These are phyloP conservation scores for Apiospora hydei DNA, from an alignment of 2,329 filamentous ascomycete species.

Conservation along the genomic window DNA sequence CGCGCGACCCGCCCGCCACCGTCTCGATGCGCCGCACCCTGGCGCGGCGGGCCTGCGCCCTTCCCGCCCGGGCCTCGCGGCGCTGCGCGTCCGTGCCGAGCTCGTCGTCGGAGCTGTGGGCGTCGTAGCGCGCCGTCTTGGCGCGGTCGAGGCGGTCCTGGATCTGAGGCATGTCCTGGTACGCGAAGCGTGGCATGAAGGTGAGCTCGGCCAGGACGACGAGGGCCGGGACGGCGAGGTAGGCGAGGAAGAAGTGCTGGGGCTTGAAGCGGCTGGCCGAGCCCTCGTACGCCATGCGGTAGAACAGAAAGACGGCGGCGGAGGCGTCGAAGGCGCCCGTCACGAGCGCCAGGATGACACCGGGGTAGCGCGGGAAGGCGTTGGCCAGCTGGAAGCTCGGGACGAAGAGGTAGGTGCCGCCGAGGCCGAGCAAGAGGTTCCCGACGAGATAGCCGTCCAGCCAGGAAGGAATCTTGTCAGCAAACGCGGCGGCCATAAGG, in stretches of 20 bases:
- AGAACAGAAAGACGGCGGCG: conserved; percentile 66
- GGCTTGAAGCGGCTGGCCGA: conserved; percentile 44
- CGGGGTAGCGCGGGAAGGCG: conserved; percentile 66
- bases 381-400: conserved; percentile 71
- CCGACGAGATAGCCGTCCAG: conserved; percentile 68
- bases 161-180: conserved; percentile 48
- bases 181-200: conserved; percentile 49
- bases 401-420: conserved; percentile 70
- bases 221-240: conserved; percentile 45
- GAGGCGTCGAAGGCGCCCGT: conserved; percentile 72
- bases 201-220: conserved; percentile 47
- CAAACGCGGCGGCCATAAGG: conserved; percentile 64
- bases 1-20: conserved; percentile 64
- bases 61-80: conserved; percentile 49
- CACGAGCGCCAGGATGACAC: conserved; percentile 65
- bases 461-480: conserved; percentile 46
- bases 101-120: conserved; percentile 60
- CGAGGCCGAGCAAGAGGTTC: conserved; percentile 66
- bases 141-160: conserved; percentile 49
- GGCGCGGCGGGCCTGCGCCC: conserved; percentile 59
- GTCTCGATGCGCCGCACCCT: conserved; percentile 69
- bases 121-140: conserved; percentile 46
- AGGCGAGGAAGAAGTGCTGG: conserved; percentile 50
- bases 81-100: conserved; percentile 50
- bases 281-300: conserved; percentile 62